phyloP scores from a whole-genome alignment of 73 alveolate species.

The Symbiodinium natans region DNA sequence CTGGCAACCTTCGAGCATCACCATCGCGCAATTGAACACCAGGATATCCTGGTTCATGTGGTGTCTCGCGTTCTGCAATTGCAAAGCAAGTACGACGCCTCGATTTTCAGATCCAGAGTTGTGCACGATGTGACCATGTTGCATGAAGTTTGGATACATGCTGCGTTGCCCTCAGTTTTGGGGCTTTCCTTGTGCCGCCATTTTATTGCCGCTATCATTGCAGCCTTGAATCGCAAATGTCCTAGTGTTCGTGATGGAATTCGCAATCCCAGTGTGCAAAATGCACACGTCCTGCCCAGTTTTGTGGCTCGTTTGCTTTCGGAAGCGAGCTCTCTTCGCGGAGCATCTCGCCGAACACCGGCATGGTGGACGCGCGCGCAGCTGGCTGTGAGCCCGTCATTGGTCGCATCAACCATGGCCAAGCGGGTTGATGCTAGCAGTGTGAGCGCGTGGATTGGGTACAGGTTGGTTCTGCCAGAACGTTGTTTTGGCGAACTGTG shows the following conservation, averaged over 20 bases:
- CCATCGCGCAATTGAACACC: constrained; percentile 9
- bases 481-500: neutral
- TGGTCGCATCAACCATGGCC: neutral
- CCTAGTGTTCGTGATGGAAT: neutral
- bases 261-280: neutral
- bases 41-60: neutral
- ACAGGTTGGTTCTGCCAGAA: neutral
- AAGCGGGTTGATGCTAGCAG: neutral
- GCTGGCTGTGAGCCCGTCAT: neutral
- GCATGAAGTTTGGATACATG: constrained; percentile 12
- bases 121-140: neutral
- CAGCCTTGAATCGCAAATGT: neutral
- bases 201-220: neutral
- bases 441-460: neutral
- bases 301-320: neutral
- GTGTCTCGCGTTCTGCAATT: neutral
- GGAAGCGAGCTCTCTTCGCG: neutral
- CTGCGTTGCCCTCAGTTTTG: neutral
- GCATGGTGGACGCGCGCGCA: neutral
- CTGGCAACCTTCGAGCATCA: neutral
- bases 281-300: neutral
- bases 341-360: neutral
- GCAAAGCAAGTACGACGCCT: neutral
- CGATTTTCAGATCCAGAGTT: neutral
- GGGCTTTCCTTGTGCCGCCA: neutral